These are phyloP conservation scores for Biscogniauxia marginata DNA, from an alignment of 2,329 filamentous ascomycete species.

Conservation along the genomic window DNA sequence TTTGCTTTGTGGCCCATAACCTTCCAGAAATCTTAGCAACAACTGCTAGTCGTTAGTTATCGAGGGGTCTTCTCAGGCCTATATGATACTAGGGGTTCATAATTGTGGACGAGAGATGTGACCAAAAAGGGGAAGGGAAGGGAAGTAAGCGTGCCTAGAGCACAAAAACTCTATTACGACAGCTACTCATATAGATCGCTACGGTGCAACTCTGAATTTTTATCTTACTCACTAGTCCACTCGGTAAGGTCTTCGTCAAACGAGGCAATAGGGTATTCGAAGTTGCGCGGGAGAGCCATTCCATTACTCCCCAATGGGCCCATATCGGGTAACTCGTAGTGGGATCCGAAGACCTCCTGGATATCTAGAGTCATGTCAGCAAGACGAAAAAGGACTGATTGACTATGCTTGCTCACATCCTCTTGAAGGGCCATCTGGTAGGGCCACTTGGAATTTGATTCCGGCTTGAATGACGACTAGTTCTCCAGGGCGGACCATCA, in stretches of 20 bases:
- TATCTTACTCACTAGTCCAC: slow-evolving; percentile 19
- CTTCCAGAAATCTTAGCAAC: slow-evolving; percentile 59
- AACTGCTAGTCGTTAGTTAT: slow-evolving; percentile 31
- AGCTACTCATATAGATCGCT: neutral
- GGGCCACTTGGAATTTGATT: slow-evolving; percentile 56
- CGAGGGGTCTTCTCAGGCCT: neutral
- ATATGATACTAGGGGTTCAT: neutral
- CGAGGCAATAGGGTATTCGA: slow-evolving; percentile 57
- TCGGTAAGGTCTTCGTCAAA: slow-evolving; percentile 38
- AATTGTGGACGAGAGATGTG: neutral
- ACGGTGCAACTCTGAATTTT: neutral
- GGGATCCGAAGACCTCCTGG: slow-evolving; percentile 62
- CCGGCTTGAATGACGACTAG: slow-evolving; percentile 64
- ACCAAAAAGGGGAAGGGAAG: neutral
- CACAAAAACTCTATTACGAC: too few relatives aligned
- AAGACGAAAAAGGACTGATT: too few relatives aligned
- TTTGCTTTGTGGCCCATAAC: slow-evolving; percentile 57
- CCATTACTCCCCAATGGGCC: slow-evolving; percentile 64
- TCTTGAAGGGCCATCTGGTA: slow-evolving; percentile 56
- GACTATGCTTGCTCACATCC: slow-evolving; percentile 47
- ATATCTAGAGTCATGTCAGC: slow-evolving; percentile 26
- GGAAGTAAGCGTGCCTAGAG: neutral
- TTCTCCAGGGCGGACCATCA: slow-evolving; percentile 61
- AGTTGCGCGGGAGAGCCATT: slow-evolving; percentile 63
- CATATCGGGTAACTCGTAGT: slow-evolving; percentile 62